Evolutionary conservation across 139 green algal species (phyloP).

Genomic region (Micromonas commoda): DNA sequence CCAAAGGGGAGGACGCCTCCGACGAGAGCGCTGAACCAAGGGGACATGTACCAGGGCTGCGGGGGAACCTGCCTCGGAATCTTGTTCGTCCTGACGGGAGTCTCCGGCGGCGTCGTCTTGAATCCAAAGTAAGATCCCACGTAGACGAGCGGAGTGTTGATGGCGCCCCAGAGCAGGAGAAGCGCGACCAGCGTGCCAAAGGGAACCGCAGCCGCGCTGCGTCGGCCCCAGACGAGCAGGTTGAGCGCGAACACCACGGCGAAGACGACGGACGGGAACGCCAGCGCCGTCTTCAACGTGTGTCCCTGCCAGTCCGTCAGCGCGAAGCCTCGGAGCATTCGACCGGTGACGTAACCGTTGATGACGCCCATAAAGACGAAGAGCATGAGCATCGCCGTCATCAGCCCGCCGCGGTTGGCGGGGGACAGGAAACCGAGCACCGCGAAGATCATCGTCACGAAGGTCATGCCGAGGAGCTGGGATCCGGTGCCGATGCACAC

Average conservation of each 20-base stretch:
- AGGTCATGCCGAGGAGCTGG: conserved; percentile 86
- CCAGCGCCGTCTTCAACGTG: conserved; percentile 81
- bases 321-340: conserved; percentile 84
- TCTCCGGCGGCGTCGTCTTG: conserved; percentile 73
- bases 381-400: conserved; percentile 92
- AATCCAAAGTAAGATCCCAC: conserved; percentile 93
- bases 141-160: conserved; percentile 93
- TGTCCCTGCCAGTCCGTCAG: conserved; percentile 87
- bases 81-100: conserved; percentile 96
- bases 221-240: conserved; percentile 87
- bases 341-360: conserved; percentile 84
- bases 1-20: conserved; percentile 96
- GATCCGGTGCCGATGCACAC: conserved; percentile 87
- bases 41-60: conserved; percentile 96
- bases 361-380: conserved; percentile 96
- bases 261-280: conserved; percentile 85
- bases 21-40: conserved; percentile 80
- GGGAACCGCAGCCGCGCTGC: conserved; percentile 82
- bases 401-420: conserved; percentile 94
- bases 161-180: conserved; percentile 95
- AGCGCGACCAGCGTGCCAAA: conserved; percentile 94
- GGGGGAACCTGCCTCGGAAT: conserved; percentile 96
- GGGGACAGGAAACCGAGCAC: conserved; percentile 95
- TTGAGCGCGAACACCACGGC: conserved; percentile 91
- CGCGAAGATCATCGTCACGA: conserved; percentile 93